These are phyloP conservation scores for Brasenia schreberi DNA, from an alignment of 164 flowering plant genomes.

Conservation along the genomic window DNA sequence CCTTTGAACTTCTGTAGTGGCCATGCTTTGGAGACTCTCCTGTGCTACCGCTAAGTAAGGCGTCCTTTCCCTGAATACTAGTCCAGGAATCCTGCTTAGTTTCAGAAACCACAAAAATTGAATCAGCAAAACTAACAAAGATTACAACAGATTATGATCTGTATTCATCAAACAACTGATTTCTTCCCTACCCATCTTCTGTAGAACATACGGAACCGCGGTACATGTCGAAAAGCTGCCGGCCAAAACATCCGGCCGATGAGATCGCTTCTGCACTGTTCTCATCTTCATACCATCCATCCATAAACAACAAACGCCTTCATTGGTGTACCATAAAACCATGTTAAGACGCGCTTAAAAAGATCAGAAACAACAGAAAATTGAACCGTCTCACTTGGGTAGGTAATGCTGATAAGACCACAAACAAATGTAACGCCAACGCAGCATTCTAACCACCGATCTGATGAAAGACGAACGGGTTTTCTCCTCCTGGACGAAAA, in stretches of 20 bases:
- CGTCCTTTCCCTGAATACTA: constrained; percentile 33
- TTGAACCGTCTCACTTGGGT: constrained; percentile 21
- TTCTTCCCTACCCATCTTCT: constrained; percentile 8
- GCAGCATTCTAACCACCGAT: constrained; percentile 22
- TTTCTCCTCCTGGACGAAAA: constrained; percentile 24
- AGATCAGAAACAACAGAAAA: not conserved
- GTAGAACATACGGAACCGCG: constrained; percentile 9
- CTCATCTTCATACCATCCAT: constrained; percentile 35
- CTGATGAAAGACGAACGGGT: constrained; percentile 22
- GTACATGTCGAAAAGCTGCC: constrained; percentile 34
- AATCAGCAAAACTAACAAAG: not conserved
- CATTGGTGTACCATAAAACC: not conserved
- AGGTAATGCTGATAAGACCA: constrained; percentile 45
- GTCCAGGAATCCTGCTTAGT: constrained; percentile 51
- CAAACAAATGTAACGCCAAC: constrained; percentile 52
- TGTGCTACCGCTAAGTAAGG: constrained; percentile 41
- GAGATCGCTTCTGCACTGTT: constrained; percentile 18
- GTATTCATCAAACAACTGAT: not conserved
- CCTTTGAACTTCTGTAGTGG: constrained; percentile 27
- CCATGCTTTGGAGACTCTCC: constrained; percentile 25
- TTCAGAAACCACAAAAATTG: not conserved
- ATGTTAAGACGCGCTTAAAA: not conserved
- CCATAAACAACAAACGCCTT: constrained; percentile 25
- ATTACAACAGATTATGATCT: not conserved
- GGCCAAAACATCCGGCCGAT: constrained; percentile 24